These are phyloP conservation scores for Peribolospora kevripleyi DNA, from an alignment of 768 basidiomycete species.

Conservation along the genomic window DNA sequence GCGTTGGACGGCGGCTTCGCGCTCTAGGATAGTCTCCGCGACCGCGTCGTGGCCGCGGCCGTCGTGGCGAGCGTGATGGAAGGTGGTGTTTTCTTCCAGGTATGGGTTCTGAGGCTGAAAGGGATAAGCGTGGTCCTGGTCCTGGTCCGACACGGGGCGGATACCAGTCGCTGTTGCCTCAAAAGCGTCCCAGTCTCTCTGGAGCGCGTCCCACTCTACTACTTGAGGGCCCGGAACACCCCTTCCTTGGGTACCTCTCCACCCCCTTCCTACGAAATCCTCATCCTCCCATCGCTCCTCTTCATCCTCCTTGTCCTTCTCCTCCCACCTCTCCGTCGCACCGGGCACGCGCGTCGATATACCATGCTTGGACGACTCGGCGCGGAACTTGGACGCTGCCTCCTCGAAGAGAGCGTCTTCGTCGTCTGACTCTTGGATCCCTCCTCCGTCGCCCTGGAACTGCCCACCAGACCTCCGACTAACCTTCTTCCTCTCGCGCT, in stretches of 20 bases:
- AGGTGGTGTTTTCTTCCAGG: constrained; percentile 21
- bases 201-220: constrained; percentile 40
- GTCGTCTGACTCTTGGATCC: constrained; percentile 3
- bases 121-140: constrained; percentile 27
- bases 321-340: constrained; percentile 13
- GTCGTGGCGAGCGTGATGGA: not conserved
- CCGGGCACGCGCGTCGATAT: constrained; percentile 9
- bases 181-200: constrained; percentile 55
- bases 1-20: constrained; percentile 69
- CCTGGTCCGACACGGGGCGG: constrained; percentile 22
- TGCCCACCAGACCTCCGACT: not conserved
- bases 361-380: not conserved
- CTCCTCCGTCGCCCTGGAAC: constrained; percentile 15
- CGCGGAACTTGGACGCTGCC: not conserved
- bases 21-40: constrained; percentile 32
- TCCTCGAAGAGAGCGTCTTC: not conserved
- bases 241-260: not conserved
- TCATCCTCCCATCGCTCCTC: constrained; percentile 5
- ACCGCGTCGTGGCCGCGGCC: constrained; percentile 5
- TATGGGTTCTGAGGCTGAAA: constrained; percentile 65
- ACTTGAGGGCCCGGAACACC: constrained; percentile 9
- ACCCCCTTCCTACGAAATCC: constrained; percentile 3
- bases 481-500: not conserved
- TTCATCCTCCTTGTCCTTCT: constrained; percentile 7
- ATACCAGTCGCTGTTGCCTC: constrained; percentile 50